Evolutionary conservation across 1,284 basidiomycete species (phyloP), one percentile per base, ranked within the genome.

Genomic region (Trichosporon coremiiforme): DNA sequence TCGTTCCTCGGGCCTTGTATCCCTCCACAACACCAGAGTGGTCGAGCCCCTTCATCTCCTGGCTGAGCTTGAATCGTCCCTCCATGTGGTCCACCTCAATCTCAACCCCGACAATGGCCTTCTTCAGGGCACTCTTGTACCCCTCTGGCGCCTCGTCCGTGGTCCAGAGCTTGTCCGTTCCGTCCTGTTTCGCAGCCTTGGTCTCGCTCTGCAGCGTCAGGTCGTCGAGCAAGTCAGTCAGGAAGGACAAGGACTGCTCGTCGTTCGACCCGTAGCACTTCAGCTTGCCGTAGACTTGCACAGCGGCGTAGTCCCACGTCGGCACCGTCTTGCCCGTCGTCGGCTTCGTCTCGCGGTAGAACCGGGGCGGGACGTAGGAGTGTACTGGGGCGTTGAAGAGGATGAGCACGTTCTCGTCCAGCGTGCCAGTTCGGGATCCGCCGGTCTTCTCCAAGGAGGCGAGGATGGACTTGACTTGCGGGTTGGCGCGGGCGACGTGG

Each of bases 51-150:
- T n/a, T 36, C 66, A 71, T 76, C 68, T 85, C 85, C 74, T 84
- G 83, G 29, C 75, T 78, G 73, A 85, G 78, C 74, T 85, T 85
- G 75, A 79, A 82, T 65, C 83, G 78, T 8, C 84, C 83, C 65
- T 84, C 84, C 2, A 85, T 76, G 57, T 77, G 73, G 4, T 69
- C 77, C 17, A 85, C 76, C 25, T 71, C 72, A 35, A 85, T 81
- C 71, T 85, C 83, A 8, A 85, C 36, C 0, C 84, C 85, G 3
- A 85, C 75, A 31, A 85, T 85, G 0, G 77, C 83, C 73, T 80
- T 82, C 69, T 84, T 80, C 29, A 85, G 67, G 7, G 81, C 15
- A n/a, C 78, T 74, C n/a, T 82, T 76, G 71, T 85, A 85, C 9
- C 57, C 68, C 20, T 74, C 71, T 0, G 85, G 85, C 4, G 85